phyloP scores from a whole-genome alignment of 257 asterid species.

The Nemophila menziesii region DNA sequence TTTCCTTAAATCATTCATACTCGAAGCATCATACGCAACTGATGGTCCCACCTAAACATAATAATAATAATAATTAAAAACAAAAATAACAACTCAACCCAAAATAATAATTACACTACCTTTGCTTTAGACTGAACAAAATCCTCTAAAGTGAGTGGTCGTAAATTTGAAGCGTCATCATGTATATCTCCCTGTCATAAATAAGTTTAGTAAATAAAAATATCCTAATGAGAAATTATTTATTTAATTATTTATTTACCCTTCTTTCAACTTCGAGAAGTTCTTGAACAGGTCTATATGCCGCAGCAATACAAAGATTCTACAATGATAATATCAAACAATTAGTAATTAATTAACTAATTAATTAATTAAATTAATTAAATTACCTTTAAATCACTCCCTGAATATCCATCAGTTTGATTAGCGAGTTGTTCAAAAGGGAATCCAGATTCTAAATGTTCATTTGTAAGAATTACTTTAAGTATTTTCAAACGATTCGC shows the following conservation, averaged over 20 bases:
- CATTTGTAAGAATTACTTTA: slow-evolving; percentile 65
- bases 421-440: slow-evolving; percentile 71
- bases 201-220: not conserved
- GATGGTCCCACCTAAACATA: slow-evolving; percentile 89
- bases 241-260: slow-evolving; percentile 24
- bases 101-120: no score
- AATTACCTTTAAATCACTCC: slow-evolving; percentile 92
- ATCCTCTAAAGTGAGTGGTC: slow-evolving; percentile 71
- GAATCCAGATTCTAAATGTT: slow-evolving; percentile 62
- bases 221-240: not conserved
- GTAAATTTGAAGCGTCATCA: slow-evolving; percentile 26
- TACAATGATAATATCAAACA: slow-evolving; percentile 21
- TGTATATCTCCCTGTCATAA: slow-evolving; percentile 36
- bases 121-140: slow-evolving; percentile 68
- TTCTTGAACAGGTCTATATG: slow-evolving; percentile 94
- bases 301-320: slow-evolving; percentile 95
- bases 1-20: slow-evolving; percentile 89
- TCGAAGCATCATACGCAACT: slow-evolving; percentile 86
- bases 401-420: slow-evolving; percentile 95
- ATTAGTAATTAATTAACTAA: no score
- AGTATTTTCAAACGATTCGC: slow-evolving; percentile 81
- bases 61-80: slow-evolving; percentile 5
- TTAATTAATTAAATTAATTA: slow-evolving; percentile 10
- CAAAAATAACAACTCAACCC: not conserved
- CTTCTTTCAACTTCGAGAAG: slow-evolving; percentile 58